These are phyloP conservation scores for Cladosporium sp. DNA, from an alignment of 2,329 filamentous ascomycete species.

Conservation along the genomic window DNA sequence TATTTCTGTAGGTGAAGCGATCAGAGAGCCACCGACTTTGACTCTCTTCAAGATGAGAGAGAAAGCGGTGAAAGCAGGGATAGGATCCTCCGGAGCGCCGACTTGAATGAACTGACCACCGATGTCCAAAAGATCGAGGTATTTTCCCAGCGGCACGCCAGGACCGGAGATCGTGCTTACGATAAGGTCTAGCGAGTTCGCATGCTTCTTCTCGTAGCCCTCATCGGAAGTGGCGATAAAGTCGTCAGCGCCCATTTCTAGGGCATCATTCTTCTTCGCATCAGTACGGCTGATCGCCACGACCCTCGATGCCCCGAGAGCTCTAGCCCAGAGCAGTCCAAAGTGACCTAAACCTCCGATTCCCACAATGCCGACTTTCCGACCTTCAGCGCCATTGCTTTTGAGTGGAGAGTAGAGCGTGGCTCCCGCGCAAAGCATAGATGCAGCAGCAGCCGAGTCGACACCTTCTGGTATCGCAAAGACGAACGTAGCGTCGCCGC, in stretches of 20 bases:
- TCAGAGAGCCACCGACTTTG: slow-evolving; percentile 40
- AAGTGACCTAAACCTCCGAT: slow-evolving; percentile 69
- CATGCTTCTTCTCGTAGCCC: slow-evolving; percentile 54
- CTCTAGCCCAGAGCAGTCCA: slow-evolving; percentile 64
- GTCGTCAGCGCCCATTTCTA: slow-evolving; percentile 53
- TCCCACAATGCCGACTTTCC: slow-evolving; percentile 51
- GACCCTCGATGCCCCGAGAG: slow-evolving; percentile 62
- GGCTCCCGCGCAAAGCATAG: slow-evolving; percentile 72
- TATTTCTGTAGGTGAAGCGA: slow-evolving; percentile 54
- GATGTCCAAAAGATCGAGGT: slow-evolving; percentile 55
- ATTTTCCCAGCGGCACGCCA: slow-evolving; percentile 60
- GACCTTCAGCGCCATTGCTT: slow-evolving; percentile 64
- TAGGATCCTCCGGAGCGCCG: slow-evolving; percentile 57
- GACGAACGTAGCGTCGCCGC: slow-evolving; percentile 54
- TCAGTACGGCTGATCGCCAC: slow-evolving; percentile 59
- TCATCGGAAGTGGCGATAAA: slow-evolving; percentile 54
- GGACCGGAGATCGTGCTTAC: slow-evolving; percentile 53
- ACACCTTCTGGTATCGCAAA: slow-evolving; percentile 51
- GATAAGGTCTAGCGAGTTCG: slow-evolving; percentile 52
- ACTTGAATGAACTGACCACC: slow-evolving; percentile 62
- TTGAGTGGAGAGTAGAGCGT: slow-evolving; percentile 67
- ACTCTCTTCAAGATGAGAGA: slow-evolving; percentile 53
- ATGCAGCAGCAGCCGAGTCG: slow-evolving; percentile 52
- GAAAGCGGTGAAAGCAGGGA: slow-evolving; percentile 53
- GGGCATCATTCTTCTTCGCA: slow-evolving; percentile 55